Base-by-base conservation (phyloP, 1,139 yeast species). In the Suhomyces terraborum region DNA sequence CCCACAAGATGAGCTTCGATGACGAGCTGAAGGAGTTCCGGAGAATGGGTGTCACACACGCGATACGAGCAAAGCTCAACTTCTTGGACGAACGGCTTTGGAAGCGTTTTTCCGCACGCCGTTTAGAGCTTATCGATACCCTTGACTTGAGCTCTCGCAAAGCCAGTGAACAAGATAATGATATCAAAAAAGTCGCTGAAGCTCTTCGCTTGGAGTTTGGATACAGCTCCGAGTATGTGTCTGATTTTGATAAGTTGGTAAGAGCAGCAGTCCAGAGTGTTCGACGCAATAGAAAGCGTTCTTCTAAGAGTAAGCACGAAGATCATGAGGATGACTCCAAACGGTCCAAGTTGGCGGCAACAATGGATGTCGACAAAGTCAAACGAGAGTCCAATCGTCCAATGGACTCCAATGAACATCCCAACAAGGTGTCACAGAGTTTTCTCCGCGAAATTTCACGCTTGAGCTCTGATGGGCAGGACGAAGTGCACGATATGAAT, bases 91-190 rank as follows among this genome's bases (percentile, higher is more conserved):
- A 88, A 50, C 69, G 81, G 38, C 73, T 77, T 44, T 93, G 98
- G 98, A 88, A 87, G 57, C 77, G 82, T 53, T 91, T 93, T 58
- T 85, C 95, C 8, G 89, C 95, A 1, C 71, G 98, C 43, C 68
- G 98, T 49, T 69, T 93, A 30, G 96, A 89, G 62, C 71, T 93
- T 42, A 93, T 93, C 30, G 97, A 91, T 59, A 78, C 85, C 16
- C 71, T 88, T 52, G 84, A 83, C 40, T 69, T 93, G 42, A 81
- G 91, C 50, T 75, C 82, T 21, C 80, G 80, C 47, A 91, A 89
- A 66, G 98, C 98, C 1, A 80, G 91, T 42, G 98, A 93, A 59
- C 98, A 93, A 61, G 97, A 91, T 52, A 80, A 75, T 23, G 84
- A 85, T 51, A 88, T 93, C 36, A 71, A 74, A 38, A 74, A 77